Percentiles rank a stretch among this genome's conserved stretches.
Conservation (phyloP, 495 filamentous ascomycete genomes). For the Penicillium turbatum region DNA sequence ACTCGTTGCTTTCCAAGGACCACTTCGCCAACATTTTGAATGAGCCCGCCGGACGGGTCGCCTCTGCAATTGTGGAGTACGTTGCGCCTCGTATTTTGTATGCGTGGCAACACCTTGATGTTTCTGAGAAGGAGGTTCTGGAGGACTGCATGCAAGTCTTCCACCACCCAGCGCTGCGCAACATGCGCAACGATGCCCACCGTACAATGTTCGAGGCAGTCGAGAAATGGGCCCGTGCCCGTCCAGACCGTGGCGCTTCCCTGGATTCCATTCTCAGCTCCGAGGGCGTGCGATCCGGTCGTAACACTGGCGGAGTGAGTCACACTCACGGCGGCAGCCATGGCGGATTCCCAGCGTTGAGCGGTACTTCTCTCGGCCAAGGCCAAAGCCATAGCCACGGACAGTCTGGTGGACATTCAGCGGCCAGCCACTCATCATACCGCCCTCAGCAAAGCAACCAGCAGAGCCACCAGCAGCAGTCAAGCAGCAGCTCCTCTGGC, state of each 20-base stretch:
- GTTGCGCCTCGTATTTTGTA: conserved; percentile 81
- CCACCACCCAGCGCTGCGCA: conserved; percentile 80
- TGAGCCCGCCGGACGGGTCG: conserved; percentile 77
- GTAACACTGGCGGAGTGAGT: conserved; percentile 59
- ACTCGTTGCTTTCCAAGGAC: conserved; percentile 92
- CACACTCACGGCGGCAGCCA: conserved; percentile 33
- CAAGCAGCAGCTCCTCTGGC: conserved; percentile 21
- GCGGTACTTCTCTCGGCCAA: conserved; percentile 9
- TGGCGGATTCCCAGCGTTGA: conserved; percentile 26
- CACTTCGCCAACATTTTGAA: conserved; percentile 94
- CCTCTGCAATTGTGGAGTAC: conserved; percentile 74
- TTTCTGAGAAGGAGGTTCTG: conserved; percentile 73
- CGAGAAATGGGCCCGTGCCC: conserved; percentile 65
- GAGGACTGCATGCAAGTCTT: conserved; percentile 73
- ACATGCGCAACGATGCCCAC: conserved; percentile 71
- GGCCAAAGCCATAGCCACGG: conserved; percentile 10
- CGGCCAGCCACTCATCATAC: conserved; percentile 16
- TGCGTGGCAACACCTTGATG: conserved; percentile 81
- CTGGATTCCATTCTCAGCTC: conserved; percentile 70
- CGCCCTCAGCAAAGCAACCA: conserved; percentile 14
- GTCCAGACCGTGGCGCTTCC: conserved; percentile 55
- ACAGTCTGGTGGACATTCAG: conserved; percentile 3
- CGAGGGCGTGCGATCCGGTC: conserved; percentile 72
- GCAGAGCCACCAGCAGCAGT: conserved; percentile 17
- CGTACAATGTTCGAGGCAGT: conserved; percentile 82